phyloP scores from a whole-genome alignment of 305 asterid species.

The Petunia hybrid region DNA sequence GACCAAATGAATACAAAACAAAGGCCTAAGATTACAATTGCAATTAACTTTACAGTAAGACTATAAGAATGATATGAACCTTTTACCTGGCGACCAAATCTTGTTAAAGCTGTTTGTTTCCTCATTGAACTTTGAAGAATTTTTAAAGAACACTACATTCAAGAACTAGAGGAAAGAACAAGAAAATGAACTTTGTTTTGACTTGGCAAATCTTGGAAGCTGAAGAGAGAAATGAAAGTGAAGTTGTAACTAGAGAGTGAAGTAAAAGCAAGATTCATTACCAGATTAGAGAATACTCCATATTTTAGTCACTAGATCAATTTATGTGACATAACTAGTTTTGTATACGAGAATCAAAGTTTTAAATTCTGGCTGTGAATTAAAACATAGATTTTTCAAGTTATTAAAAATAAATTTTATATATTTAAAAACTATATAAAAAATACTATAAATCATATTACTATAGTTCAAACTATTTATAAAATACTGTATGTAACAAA shows the following conservation, averaged over 20 bases:
- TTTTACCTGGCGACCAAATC: conserved; percentile 86
- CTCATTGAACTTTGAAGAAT: conserved; percentile 28
- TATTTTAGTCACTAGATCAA: too few species aligned
- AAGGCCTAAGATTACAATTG: conserved; percentile 74
- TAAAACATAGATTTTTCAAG: too few species aligned
- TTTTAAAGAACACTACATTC: too few species aligned
- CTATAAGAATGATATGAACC: conserved; percentile 83
- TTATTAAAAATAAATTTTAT: too few species aligned
- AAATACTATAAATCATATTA: too few species aligned
- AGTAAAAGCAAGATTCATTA: conserved; percentile 55
- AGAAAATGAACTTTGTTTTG: background rate
- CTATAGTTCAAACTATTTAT: too few species aligned
- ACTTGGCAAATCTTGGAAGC: conserved; percentile 20
- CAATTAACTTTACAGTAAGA: conserved; percentile 70
- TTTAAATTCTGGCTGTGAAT: too few species aligned
- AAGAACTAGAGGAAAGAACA: background rate
- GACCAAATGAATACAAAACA: conserved; percentile 91
- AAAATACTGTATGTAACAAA: too few species aligned
- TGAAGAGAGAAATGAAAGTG: conserved; percentile 37
- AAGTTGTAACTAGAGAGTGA: conserved; percentile 44
- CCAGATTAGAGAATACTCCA: conserved; percentile 35
- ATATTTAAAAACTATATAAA: too few species aligned
- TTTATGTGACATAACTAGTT: too few species aligned
- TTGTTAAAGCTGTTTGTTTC: conserved; percentile 68
- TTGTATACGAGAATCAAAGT: too few species aligned